phyloP scores from a whole-genome alignment of 2,329 filamentous ascomycete species.

The Cercospora beticola region DNA sequence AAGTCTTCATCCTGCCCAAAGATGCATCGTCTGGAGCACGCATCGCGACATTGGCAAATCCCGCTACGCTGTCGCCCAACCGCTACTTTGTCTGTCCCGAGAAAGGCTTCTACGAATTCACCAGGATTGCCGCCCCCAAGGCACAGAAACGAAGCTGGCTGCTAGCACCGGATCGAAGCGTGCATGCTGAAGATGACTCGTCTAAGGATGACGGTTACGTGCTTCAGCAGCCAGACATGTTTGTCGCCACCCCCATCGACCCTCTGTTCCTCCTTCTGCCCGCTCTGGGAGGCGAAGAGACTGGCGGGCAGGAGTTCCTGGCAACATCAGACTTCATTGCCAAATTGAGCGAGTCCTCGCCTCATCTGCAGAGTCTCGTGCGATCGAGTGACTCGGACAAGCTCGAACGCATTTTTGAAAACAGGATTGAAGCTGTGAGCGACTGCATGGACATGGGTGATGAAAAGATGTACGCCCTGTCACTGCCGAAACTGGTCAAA shows the following conservation, averaged over 20 bases:
- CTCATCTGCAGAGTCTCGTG: constrained; percentile 61
- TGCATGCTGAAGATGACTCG: constrained; percentile 15
- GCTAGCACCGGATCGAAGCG: constrained; percentile 41
- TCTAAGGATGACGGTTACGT: constrained; percentile 51
- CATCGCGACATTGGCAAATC: constrained; percentile 57
- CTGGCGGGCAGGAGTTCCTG: constrained; percentile 47
- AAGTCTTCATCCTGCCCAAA: constrained; percentile 59
- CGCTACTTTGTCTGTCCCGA: constrained; percentile 61
- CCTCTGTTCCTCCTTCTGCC: constrained; percentile 81
- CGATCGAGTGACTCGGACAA: constrained; percentile 19
- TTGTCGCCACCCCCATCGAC: constrained; percentile 80
- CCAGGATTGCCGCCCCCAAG: constrained; percentile 53
- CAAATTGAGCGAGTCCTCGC: constrained; percentile 54
- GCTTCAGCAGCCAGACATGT: constrained; percentile 69
- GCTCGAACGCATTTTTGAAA: constrained; percentile 47
- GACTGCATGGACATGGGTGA: constrained; percentile 84
- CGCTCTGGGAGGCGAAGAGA: constrained; percentile 50
- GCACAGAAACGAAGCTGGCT: constrained; percentile 55
- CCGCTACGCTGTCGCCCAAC: constrained; percentile 48
- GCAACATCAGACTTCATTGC: constrained; percentile 72
- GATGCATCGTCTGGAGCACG: constrained; percentile 53
- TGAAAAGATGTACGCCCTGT: constrained; percentile 81
- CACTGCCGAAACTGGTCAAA: constrained; percentile 65
- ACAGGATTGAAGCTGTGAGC: constrained; percentile 68
- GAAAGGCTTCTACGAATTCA: constrained; percentile 62